These are phyloP conservation scores for Cryphonectria radicalis DNA, from an alignment of 2,329 filamentous ascomycete genomes.

Conservation along the genomic window DNA sequence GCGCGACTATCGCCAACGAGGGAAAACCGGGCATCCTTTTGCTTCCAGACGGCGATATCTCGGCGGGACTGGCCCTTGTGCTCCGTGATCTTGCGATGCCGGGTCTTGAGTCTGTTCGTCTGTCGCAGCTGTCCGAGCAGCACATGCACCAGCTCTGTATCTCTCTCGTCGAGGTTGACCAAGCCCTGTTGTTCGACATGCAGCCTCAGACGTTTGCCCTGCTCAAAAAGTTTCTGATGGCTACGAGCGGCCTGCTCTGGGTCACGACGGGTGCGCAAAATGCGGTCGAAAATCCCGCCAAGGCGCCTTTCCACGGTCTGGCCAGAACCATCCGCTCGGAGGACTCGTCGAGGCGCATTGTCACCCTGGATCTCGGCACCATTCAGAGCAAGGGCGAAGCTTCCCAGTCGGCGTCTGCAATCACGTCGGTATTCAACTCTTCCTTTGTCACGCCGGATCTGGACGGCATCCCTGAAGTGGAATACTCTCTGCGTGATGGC, in stretches of 20 bases:
- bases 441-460: constrained; percentile 32
- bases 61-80: neutral
- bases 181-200: constrained; percentile 46
- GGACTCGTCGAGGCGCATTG: constrained; percentile 47
- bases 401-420: neutral
- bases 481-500: constrained; percentile 47
- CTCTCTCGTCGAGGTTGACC: constrained; percentile 51
- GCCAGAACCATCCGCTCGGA: constrained; percentile 55
- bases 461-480: constrained; percentile 41
- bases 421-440: constrained; percentile 32
- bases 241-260: constrained; percentile 51
- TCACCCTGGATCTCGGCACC: constrained; percentile 47
- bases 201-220: constrained; percentile 42
- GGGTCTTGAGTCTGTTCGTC: constrained; percentile 38
- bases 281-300: constrained; percentile 40
- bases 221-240: constrained; percentile 46
- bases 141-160: constrained; percentile 43
- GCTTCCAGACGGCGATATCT: constrained; percentile 20
- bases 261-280: constrained; percentile 48
- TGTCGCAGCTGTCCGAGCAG: constrained; percentile 42
- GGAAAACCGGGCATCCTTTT: constrained; percentile 39
- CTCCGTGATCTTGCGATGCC: constrained; percentile 28
- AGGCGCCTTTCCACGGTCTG: constrained; percentile 49
- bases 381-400: neutral
- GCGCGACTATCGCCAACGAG: constrained; percentile 32